A percentile compares a stretch with the other conserved stretches of the same genome.
Evolutionary conservation across 164 flowering plant genomes (phyloP).

Genomic region (Sedum album): DNA sequence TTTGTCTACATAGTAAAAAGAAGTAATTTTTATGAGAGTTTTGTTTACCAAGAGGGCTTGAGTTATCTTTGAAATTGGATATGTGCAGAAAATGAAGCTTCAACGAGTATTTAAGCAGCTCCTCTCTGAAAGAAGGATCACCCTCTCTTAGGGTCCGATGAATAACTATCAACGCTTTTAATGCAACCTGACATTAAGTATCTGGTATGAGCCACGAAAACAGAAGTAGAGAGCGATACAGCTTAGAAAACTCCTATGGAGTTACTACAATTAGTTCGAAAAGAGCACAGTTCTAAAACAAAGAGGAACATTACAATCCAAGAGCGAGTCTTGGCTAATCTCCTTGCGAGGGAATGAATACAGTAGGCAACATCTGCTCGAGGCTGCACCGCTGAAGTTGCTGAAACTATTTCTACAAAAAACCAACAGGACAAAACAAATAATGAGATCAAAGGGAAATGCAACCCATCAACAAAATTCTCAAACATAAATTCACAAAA

Average conservation of each 20-base stretch:
- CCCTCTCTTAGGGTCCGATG: conserved; percentile 92
- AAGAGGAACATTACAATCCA: conserved; percentile 57
- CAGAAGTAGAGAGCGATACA: not conserved
- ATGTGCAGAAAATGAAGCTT: conserved; percentile 73
- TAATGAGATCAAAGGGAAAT: not conserved
- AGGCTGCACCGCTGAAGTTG: conserved; percentile 66
- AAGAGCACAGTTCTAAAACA: not conserved
- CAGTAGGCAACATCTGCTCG: conserved; percentile 94
- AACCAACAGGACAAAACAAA: not conserved
- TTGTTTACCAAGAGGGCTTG: conserved; percentile 74
- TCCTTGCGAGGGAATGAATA: conserved; percentile 73
- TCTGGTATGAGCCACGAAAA: not conserved
- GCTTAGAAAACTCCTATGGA: not conserved
- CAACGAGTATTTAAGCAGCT: conserved; percentile 58
- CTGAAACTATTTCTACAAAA: conserved; percentile 54
- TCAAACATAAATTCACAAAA: not conserved
- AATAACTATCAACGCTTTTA: conserved; percentile 84
- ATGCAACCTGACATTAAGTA: conserved; percentile 46
- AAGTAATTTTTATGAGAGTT: not conserved
- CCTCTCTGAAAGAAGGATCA: conserved; percentile 95
- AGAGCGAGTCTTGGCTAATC: conserved; percentile 69
- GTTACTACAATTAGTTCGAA: not conserved
- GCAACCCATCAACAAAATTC: not conserved
- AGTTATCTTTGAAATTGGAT: conserved; percentile 91
- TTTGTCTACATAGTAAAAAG: not conserved